Evolutionary conservation across 2,329 filamentous ascomycete genomes (phyloP).

Genomic region (Aspergillus ruber): DNA sequence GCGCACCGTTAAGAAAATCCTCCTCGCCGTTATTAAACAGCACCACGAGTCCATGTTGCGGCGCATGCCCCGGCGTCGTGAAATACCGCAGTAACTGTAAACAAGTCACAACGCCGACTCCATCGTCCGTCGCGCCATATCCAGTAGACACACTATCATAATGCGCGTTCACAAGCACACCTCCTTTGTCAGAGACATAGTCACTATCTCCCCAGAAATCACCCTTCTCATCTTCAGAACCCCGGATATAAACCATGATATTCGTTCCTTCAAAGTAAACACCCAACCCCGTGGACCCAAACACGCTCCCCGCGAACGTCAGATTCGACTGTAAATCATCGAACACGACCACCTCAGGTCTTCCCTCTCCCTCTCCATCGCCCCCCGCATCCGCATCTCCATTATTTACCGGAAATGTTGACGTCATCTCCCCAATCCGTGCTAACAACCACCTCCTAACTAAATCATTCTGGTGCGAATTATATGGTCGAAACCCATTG

Average conservation of each 20-base stretch:
- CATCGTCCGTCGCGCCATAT: constrained; percentile 90
- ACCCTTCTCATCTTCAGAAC: constrained; percentile 64
- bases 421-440: constrained; percentile 64
- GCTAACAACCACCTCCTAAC: constrained; percentile 69
- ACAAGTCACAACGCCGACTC: constrained; percentile 78
- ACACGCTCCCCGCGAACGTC: constrained; percentile 54
- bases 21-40: constrained; percentile 96
- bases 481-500: constrained; percentile 76
- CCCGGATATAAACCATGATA: constrained; percentile 84
- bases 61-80: constrained; percentile 62
- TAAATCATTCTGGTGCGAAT: constrained; percentile 73
- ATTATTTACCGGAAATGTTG: constrained; percentile 37
- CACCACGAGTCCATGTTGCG: constrained; percentile 72
- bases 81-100: constrained; percentile 85
- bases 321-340: constrained; percentile 74
- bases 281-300: constrained; percentile 32
- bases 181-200: constrained; percentile 51
- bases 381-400: constrained; percentile 9
- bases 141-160: constrained; percentile 91
- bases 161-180: constrained; percentile 89
- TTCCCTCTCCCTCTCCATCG: constrained; percentile 17
- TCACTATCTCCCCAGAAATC: constrained; percentile 62
- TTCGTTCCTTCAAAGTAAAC: constrained; percentile 92
- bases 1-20: constrained; percentile 81
- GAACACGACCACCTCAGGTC: constrained; percentile 55